These are phyloP conservation scores for Starmerella riodocensis DNA, from an alignment of 805 yeast genomes.

Conservation along the genomic window DNA sequence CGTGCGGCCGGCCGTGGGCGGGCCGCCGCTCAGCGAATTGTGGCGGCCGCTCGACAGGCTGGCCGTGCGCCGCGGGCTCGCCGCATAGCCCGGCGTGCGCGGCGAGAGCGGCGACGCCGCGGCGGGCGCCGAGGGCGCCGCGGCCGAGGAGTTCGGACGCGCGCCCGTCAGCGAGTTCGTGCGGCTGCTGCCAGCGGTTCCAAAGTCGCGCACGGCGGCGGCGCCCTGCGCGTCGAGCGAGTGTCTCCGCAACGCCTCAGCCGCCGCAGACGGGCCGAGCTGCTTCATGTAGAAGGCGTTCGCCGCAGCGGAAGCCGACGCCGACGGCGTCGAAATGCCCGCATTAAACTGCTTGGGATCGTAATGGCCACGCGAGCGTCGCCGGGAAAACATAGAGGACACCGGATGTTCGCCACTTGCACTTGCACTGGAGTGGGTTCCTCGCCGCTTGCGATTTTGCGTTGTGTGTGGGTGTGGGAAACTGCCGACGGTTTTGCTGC, in stretches of 20 bases:
- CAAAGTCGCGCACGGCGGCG: conserved; percentile 19
- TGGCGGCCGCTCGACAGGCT: conserved; percentile 7
- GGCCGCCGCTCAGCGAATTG: conserved; percentile 14
- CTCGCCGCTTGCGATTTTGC: no score
- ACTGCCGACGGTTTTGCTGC: no score
- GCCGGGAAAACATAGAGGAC: conserved; percentile 18
- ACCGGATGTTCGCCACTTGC: no score
- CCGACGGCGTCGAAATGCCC: conserved; percentile 25
- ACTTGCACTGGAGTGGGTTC: no score
- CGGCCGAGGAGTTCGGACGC: conserved; percentile 13
- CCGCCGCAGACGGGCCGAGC: conserved; percentile 26
- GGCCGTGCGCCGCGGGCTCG: background rate
- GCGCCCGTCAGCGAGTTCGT: conserved; percentile 20
- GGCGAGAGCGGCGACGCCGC: background rate
- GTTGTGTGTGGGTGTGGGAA: no score
- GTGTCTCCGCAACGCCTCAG: conserved; percentile 28
- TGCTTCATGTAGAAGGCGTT: conserved; percentile 24
- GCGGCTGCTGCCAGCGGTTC: conserved; percentile 4
- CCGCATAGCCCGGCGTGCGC: conserved; percentile 4
- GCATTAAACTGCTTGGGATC: conserved; percentile 23
- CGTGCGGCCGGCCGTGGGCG: conserved; percentile 16
- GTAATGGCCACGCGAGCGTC: conserved; percentile 21
- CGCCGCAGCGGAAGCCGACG: conserved; percentile 54
- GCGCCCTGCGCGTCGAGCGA: conserved; percentile 22
- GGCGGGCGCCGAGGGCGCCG: conserved; percentile 1